Conservation (phyloP, 331 rosid genomes). For the Stylosanthes scabra region DNA sequence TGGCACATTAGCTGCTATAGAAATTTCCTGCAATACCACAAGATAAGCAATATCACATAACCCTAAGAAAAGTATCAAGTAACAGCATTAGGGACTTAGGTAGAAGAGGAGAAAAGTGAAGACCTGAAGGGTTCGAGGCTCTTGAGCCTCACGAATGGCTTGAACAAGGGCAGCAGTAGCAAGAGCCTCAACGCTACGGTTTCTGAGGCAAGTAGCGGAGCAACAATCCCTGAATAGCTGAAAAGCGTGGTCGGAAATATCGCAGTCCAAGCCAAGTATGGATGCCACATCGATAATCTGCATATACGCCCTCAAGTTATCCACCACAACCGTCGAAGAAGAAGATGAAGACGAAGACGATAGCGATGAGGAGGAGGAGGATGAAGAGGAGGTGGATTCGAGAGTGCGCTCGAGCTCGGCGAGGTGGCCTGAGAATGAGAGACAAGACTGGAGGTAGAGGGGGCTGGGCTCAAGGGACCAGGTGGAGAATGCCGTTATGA, state of each 20-base stretch:
- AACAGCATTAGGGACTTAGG: no score
- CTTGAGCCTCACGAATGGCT: constrained; percentile 95
- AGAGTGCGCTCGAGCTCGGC: constrained; percentile 94
- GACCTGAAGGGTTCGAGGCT: constrained; percentile 97
- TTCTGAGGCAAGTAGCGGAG: constrained; percentile 94
- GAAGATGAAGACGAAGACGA: constrained; percentile 33
- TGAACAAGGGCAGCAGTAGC: constrained; percentile 98
- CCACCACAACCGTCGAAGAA: constrained; percentile 77
- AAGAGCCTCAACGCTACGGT: constrained; percentile 96
- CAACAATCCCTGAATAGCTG: constrained; percentile 96
- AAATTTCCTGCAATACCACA: constrained; percentile 74
- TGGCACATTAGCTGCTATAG: constrained; percentile 93
- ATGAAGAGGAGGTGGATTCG: constrained; percentile 52
- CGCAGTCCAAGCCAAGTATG: constrained; percentile 80
- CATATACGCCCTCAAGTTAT: constrained; percentile 94
- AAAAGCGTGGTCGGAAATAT: constrained; percentile 91
- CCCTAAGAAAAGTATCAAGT: no score
- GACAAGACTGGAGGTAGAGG: constrained; percentile 74
- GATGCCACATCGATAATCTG: constrained; percentile 97
- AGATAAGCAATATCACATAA: constrained; percentile 24
- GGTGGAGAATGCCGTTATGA: constrained; percentile 93
- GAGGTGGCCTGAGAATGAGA: constrained; percentile 93
- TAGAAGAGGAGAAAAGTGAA: background rate
- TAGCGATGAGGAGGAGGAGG: constrained; percentile 45
- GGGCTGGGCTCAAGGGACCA: constrained; percentile 94